Percentiles rank a stretch among this genome's conserved stretches.
These are phyloP conservation scores for Coleophoma crateriformis DNA, from an alignment of 2,329 filamentous ascomycete species.

Conservation along the genomic window DNA sequence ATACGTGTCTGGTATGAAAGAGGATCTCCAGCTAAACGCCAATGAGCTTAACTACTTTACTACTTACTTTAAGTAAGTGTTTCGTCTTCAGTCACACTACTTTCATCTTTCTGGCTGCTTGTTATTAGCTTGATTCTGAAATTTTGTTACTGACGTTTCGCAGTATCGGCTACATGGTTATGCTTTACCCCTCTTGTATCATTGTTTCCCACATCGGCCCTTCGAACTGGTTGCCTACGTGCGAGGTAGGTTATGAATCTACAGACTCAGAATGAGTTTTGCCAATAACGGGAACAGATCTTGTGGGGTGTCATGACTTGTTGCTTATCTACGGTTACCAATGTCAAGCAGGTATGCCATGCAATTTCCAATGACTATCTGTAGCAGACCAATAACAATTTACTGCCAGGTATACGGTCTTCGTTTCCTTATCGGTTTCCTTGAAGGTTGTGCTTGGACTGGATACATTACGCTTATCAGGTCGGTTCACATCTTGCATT, in stretches of 20 bases:
- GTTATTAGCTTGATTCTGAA: background rate
- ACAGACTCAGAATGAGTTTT: background rate
- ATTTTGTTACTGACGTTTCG: background rate
- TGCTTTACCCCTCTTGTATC: constrained; percentile 42
- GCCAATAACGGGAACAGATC: constrained; percentile 25
- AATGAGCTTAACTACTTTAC: constrained; percentile 46
- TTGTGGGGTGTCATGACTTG: constrained; percentile 30
- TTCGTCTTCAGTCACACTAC: background rate
- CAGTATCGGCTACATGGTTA: constrained; percentile 42
- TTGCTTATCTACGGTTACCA: constrained; percentile 25
- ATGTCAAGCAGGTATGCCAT: constrained; percentile 28
- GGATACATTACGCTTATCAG: constrained; percentile 47
- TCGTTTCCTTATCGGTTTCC: constrained; percentile 35
- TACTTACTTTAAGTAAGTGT: constrained; percentile 36
- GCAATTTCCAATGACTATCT: constrained; percentile 3
- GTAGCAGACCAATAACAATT: constrained; percentile 14
- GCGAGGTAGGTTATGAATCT: constrained; percentile 28
- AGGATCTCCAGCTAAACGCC: constrained; percentile 38
- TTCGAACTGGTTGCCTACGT: constrained; percentile 39
- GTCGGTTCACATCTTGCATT: background rate
- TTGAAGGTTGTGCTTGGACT: constrained; percentile 48
- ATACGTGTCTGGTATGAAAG: constrained; percentile 24
- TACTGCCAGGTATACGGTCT: constrained; percentile 10
- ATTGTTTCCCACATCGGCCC: constrained; percentile 40
- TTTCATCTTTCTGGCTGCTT: no score